Conservation (phyloP, 1,284 basidiomycete genomes). For the Microstroma glucosiphilum region DNA sequence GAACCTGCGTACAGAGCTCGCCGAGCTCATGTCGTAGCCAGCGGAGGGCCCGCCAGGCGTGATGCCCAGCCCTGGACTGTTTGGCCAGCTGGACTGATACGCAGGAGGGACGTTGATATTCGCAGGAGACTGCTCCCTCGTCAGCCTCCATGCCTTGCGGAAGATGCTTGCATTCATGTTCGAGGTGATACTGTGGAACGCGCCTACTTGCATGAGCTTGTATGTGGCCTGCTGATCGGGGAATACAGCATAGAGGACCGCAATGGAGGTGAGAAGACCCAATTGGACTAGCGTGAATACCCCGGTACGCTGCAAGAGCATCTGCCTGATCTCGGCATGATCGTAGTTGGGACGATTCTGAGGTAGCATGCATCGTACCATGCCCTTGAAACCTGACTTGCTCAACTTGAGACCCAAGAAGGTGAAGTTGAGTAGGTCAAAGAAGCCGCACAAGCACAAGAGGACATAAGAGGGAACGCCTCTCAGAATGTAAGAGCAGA, state of each 20-base stretch:
- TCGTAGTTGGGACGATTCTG: constrained; percentile 20
- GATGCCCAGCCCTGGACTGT: constrained; percentile 1
- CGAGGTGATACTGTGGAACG: constrained; percentile 28
- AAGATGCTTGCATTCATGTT: constrained; percentile 41
- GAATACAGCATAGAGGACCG: constrained; percentile 25
- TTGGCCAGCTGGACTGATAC: constrained; percentile 32
- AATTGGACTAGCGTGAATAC: constrained; percentile 36
- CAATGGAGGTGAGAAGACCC: constrained; percentile 26
- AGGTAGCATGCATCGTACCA: constrained; percentile 25
- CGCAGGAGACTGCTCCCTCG: constrained; percentile 26
- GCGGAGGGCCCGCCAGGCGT: too few species aligned
- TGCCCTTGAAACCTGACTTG: constrained; percentile 30
- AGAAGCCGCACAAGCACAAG: constrained; percentile 23
- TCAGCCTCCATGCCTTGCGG: constrained; percentile 33
- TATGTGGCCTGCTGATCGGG: constrained; percentile 8
- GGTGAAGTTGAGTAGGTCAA: constrained; percentile 29
- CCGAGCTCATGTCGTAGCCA: too few species aligned
- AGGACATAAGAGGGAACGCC: constrained; percentile 26
- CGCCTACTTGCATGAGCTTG: constrained; percentile 34
- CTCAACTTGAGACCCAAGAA: constrained; percentile 37
- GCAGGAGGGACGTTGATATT: constrained; percentile 30
- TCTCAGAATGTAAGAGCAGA: constrained; percentile 30
- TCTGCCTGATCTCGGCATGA: constrained; percentile 33
- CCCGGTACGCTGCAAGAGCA: constrained; percentile 38
- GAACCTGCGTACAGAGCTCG: too few species aligned